phyloP scores from a whole-genome alignment of 2,329 filamentous ascomycete species.

The Aureobasidium sp. region DNA sequence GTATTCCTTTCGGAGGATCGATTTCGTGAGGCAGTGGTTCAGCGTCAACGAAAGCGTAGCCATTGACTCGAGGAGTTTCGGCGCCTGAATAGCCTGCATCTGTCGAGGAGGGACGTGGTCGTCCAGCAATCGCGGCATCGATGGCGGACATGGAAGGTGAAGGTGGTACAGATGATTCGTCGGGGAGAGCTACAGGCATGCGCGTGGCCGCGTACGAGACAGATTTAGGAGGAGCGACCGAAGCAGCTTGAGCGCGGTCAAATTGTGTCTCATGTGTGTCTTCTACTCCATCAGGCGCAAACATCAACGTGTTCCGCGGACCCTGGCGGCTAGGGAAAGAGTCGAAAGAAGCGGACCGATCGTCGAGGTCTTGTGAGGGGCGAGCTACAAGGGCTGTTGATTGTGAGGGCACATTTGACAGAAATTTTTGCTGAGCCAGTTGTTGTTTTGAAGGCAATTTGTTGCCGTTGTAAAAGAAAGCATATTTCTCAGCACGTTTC shows the following conservation, averaged over 20 bases:
- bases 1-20: slow-evolving; percentile 45
- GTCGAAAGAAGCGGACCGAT: slow-evolving; percentile 69
- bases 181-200: slow-evolving; percentile 44
- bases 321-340: slow-evolving; percentile 55
- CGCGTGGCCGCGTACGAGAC: slow-evolving; percentile 82
- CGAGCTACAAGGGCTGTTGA: slow-evolving; percentile 33
- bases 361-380: slow-evolving; percentile 53
- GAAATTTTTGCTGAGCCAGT: slow-evolving; percentile 62
- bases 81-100: slow-evolving; percentile 49
- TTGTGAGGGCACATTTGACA: slow-evolving; percentile 34
- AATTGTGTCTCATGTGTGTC: slow-evolving; percentile 51
- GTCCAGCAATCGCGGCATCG: slow-evolving; percentile 73
- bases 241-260: slow-evolving; percentile 61
- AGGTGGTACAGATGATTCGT: slow-evolving; percentile 44
- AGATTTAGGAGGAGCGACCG: slow-evolving; percentile 66
- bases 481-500: slow-evolving; percentile 74
- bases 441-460: slow-evolving; percentile 62
- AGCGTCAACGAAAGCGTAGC: slow-evolving; percentile 90
- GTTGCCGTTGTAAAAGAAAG: slow-evolving; percentile 84
- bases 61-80: slow-evolving; percentile 85
- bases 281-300: slow-evolving; percentile 59
- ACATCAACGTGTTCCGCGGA: slow-evolving; percentile 84
- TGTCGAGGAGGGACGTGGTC: slow-evolving; percentile 46
- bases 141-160: slow-evolving; percentile 82
- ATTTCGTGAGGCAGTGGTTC: slow-evolving; percentile 54